phyloP scores from a whole-genome alignment of 257 asterid genomes.

The Solanum ossicruentum region DNA sequence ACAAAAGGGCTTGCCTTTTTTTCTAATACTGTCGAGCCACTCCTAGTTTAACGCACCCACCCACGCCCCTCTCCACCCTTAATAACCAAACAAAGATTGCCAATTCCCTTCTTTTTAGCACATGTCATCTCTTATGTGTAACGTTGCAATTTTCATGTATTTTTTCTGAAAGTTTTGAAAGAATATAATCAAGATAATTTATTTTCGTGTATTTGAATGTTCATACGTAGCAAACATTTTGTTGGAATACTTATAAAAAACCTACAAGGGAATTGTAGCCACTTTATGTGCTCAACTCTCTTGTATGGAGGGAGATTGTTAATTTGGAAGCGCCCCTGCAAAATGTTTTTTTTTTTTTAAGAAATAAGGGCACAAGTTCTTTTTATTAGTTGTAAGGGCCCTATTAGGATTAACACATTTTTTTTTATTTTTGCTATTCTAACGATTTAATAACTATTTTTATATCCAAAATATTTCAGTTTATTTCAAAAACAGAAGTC shows the following conservation, averaged over 20 bases:
- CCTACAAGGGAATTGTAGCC: background rate
- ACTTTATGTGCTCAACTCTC: background rate
- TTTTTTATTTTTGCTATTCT: background rate
- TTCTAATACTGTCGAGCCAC: no score
- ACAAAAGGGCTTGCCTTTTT: no score
- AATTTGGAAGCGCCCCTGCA: background rate
- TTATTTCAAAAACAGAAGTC: background rate
- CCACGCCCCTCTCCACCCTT: no score
- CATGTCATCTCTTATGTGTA: background rate
- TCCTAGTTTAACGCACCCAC: no score
- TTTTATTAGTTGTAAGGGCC: background rate
- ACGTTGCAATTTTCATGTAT: background rate
- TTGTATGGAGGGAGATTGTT: background rate
- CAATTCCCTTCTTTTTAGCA: background rate
- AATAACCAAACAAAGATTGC: no score
- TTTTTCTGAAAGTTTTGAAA: background rate
- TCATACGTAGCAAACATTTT: background rate
- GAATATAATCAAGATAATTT: background rate
- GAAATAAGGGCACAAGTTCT: background rate
- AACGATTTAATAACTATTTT: background rate
- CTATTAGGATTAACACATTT: background rate
- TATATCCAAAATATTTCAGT: no score
- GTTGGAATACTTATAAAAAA: background rate
- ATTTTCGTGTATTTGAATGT: background rate
- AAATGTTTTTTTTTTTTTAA: background rate